Evolutionary conservation across 345 rosid species (phyloP), one percentile per base, ranked within the genome.

Genomic region (Microthlaspi erraticum): DNA sequence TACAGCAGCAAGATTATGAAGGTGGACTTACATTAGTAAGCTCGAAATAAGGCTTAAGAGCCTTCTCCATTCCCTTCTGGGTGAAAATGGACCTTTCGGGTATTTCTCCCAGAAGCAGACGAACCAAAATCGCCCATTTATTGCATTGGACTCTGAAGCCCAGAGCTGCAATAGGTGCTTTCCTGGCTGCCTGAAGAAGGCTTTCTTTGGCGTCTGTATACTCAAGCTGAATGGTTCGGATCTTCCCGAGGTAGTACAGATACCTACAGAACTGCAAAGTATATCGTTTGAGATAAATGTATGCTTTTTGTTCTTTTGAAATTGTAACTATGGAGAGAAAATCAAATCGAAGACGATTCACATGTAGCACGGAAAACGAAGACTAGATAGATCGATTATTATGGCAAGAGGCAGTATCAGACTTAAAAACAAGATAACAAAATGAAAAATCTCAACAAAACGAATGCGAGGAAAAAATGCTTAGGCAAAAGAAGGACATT

Each of bases 201-300:
- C 91, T 83, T 60, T 92, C 95, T 78, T 90, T 92, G 50, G 98
- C 97, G 80, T 92, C 95, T 0, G 97, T 88, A 60, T 92, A 92
- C 81, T 92, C 97, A 52, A 92, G 75, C 78, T 92, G 97, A 72
- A 92, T 90, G 1, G 98, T 90, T 62, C 88, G 82, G 63, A 92
- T 92, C 83, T 92, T 90, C 63, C 98, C 95, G 16, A 92, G 84
- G 83, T 90, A 92, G 70, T 88, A 92, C 34, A 92, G 85, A 65
- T 92, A 92, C 38, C 91, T 82, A 74, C 96, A 92, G 76, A 86
- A 92, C 98, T 90, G 90, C 82, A 74, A 42, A 49, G 49, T 43
- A 34, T 20, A 66, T 10, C 4, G 31, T 42, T 51, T 42, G n/a
- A 65, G 43, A 17, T 34, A 17, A 10, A 17, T 18, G 11, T 6